Conservation (phyloP, 1,284 basidiomycete genomes). For the Sparassis latifolia region DNA sequence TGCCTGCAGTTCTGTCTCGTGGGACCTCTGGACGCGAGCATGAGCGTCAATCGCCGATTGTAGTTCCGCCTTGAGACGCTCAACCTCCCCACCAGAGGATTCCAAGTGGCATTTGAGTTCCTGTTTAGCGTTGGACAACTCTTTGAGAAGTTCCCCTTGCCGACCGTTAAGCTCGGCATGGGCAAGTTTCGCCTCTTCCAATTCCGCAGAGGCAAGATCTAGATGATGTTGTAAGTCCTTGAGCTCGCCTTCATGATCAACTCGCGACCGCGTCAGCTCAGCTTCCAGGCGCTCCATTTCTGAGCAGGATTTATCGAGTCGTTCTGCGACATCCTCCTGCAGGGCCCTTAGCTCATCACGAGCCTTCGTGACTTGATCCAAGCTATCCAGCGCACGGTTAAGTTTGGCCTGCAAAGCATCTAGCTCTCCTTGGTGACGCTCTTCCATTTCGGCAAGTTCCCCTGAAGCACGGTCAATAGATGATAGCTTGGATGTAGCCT, state of each 20-base stretch:
- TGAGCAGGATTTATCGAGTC: slow-evolving; percentile 9
- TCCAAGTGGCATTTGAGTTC: slow-evolving; percentile 20
- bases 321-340: slow-evolving; percentile 5
- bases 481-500: slow-evolving; percentile 17
- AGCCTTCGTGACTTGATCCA: slow-evolving; percentile 3
- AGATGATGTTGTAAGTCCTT: slow-evolving; percentile 24
- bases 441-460: slow-evolving; percentile 15
- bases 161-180: slow-evolving; percentile 23
- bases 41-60: slow-evolving; percentile 31
- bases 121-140: slow-evolving; percentile 23
- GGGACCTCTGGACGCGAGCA: slow-evolving; percentile 18
- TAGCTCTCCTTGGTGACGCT: not conserved
- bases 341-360: slow-evolving; percentile 1
- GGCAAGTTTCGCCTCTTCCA: slow-evolving; percentile 16
- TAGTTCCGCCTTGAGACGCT: slow-evolving; percentile 26
- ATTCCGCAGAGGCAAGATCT: slow-evolving; percentile 11
- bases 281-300: slow-evolving; percentile 8
- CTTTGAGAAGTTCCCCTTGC: slow-evolving; percentile 21
- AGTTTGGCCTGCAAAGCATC: slow-evolving; percentile 6
- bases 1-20: slow-evolving; percentile 18
- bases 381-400: slow-evolving; percentile 5
- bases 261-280: slow-evolving; percentile 11
- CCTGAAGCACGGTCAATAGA: slow-evolving; percentile 11
- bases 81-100: slow-evolving; percentile 19
- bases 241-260: slow-evolving; percentile 15